Evolutionary conservation across 768 basidiomycete genomes (phyloP), one percentile per base, ranked within the genome.

Genomic region (Pilatotrama ljubarskyi): DNA sequence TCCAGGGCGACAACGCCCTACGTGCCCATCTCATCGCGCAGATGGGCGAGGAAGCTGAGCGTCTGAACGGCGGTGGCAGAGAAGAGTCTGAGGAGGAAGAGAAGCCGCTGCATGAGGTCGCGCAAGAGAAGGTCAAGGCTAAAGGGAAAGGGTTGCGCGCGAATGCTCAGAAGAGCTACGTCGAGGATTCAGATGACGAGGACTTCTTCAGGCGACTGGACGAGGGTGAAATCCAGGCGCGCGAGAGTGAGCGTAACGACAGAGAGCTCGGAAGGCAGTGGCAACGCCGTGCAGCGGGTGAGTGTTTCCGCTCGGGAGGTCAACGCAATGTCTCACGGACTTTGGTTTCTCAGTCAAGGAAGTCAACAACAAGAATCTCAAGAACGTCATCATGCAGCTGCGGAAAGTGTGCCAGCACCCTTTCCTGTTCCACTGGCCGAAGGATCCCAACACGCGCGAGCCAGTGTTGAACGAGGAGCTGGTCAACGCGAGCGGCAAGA

Each of bases 381-480:
- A 98, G 71, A 99, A 98, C 69, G 51, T 60, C 37, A 68, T 98
- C 58, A 98, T 99, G 96, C 96, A 98, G 71, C 81, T 98, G 5
- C 91, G 96, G 55, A 98, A 98, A 80, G 91, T 95, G 1, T 93
- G 93, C 76, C 94, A 90, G 14, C 94, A 98, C 73, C 95, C 95
- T 0, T 91, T 91, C 77, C 75, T 94, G 6, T 95, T 96, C 70
- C 87, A 91, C 64, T 92, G 91, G 90, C 89, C 91, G 0, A 66
- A 78, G 43, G 86, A 93, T 65, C 78, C 81, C 0, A 66, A 76
- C 5, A 90, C 88, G 0, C 77, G 76, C n/a, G 74, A 85, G 41
- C 82, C 82, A 0, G 77, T 88, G 42, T 73, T 95, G 38, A 85
- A 91, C 64, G 86, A 91, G 24, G 86, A 95, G 66, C 78, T 98